Evolutionary conservation across 169 alveolate species (phyloP).

Genomic region (Eimeria nieschulzi): DNA sequence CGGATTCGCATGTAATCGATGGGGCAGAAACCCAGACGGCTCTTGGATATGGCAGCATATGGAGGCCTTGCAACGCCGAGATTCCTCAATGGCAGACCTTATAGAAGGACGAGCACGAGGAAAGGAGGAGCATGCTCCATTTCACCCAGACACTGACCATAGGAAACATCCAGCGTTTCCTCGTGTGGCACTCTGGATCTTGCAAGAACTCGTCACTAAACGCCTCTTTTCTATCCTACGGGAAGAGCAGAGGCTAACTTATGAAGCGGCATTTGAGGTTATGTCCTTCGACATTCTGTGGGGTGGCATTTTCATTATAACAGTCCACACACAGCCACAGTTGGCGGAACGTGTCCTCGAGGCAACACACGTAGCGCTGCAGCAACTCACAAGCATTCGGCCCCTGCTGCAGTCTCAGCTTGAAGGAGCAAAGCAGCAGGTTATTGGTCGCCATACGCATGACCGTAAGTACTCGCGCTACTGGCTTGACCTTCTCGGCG

Average conservation of each 20-base stretch:
- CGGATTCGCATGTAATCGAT: constrained; percentile 86
- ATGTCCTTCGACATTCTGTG: constrained; percentile 84
- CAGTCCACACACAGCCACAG: constrained; percentile 84
- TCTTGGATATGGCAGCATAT: constrained; percentile 75
- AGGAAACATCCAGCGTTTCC: constrained; percentile 74
- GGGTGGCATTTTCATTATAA: constrained; percentile 84
- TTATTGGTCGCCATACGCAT: constrained; percentile 58
- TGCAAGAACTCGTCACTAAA: constrained; percentile 69
- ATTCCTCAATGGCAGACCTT: background rate
- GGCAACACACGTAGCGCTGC: constrained; percentile 63
- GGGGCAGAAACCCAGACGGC: constrained; percentile 87
- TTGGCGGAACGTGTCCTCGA: constrained; percentile 57
- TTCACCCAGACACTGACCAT: background rate
- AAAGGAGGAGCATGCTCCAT: background rate
- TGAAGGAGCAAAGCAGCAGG: constrained; percentile 67
- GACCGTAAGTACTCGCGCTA: constrained; percentile 62
- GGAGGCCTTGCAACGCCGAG: constrained; percentile 33
- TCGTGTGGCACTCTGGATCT: constrained; percentile 70
- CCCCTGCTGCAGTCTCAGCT: constrained; percentile 69
- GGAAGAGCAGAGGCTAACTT: constrained; percentile 87
- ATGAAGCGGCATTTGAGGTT: constrained; percentile 86
- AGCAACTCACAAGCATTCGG: constrained; percentile 57
- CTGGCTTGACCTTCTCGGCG: constrained; percentile 73
- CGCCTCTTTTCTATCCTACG: constrained; percentile 78
- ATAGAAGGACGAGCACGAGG: background rate